Conservation (phyloP, 2,329 filamentous ascomycete species). For the Venturia carpophila region DNA sequence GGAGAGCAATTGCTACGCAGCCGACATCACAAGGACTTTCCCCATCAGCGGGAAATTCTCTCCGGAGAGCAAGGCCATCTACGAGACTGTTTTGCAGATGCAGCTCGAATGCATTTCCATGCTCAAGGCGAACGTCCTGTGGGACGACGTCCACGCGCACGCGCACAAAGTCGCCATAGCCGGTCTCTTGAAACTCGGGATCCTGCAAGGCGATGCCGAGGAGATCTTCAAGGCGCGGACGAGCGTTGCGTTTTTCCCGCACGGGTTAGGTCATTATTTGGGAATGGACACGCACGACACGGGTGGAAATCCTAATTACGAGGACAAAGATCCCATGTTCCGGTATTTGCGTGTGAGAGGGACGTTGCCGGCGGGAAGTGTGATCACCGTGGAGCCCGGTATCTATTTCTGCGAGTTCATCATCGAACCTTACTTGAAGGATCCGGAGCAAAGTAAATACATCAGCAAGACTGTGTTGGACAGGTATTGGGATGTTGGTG, state of each 20-base stretch:
- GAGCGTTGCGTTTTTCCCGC: conserved; percentile 44
- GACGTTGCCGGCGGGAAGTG: conserved; percentile 64
- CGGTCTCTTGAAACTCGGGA: conserved; percentile 66
- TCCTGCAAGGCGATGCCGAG: conserved; percentile 55
- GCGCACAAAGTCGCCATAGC: conserved; percentile 78
- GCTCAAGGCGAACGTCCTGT: conserved; percentile 65
- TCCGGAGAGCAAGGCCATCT: conserved; percentile 46
- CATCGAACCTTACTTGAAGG: conserved; percentile 60
- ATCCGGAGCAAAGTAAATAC: conserved; percentile 51
- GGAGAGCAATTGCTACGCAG: conserved; percentile 43
- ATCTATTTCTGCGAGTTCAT: conserved; percentile 71
- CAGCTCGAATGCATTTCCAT: conserved; percentile 67
- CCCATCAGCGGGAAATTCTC: conserved; percentile 58
- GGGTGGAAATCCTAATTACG: conserved; percentile 42
- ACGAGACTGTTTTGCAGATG: conserved; percentile 80
- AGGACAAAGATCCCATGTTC: conserved; percentile 76
- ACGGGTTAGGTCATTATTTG: conserved; percentile 44
- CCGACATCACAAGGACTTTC: conserved; percentile 74
- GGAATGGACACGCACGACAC: conserved; percentile 47
- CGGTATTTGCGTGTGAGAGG: conserved; percentile 76
- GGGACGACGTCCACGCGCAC: conserved; percentile 72
- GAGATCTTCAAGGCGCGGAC: conserved; percentile 39
- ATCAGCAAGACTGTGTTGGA: conserved; percentile 60
- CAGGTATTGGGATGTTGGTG: conserved; percentile 69
- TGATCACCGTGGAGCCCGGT: conserved; percentile 93